These are phyloP conservation scores for Scenedesmus sp. DNA, from an alignment of 163 green algal species.

Conservation along the genomic window DNA sequence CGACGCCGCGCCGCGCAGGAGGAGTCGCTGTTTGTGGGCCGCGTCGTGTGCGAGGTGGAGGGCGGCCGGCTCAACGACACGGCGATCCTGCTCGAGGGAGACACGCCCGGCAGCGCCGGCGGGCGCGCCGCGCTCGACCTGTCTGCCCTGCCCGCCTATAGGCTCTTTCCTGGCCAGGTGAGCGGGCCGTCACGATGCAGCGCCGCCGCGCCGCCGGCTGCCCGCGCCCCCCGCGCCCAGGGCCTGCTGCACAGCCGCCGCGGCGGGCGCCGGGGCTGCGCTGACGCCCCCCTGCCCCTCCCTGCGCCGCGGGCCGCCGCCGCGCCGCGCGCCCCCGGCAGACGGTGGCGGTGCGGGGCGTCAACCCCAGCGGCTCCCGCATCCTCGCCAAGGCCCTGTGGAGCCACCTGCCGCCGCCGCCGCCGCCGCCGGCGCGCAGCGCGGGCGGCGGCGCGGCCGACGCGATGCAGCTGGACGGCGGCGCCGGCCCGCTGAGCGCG, in stretches of 20 bases:
- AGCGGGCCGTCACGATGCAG: not conserved
- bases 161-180: conserved; percentile 82
- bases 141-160: conserved; percentile 53
- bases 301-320: no score
- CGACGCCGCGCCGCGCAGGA: conserved; percentile 56
- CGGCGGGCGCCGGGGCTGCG: not conserved
- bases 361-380: conserved; percentile 76
- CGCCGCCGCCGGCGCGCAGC: not conserved
- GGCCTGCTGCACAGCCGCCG: no score
- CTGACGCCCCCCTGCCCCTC: no score
- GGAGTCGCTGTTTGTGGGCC: conserved; percentile 66
- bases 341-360: conserved; percentile 68
- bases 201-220: no score
- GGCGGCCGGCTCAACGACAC: conserved; percentile 72
- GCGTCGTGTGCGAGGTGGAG: conserved; percentile 68
- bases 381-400: conserved; percentile 73
- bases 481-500: conserved; percentile 47
- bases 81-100: conserved; percentile 81
- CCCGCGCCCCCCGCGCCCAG: no score
- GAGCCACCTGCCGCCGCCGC: conserved; percentile 59
- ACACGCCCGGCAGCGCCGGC: conserved; percentile 58
- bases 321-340: no score
- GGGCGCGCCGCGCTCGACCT: conserved; percentile 74
- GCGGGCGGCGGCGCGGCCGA: not conserved
- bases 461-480: conserved; percentile 34